Evolutionary conservation across 345 rosid species (phyloP).

Genomic region (Pistacia atlantica): DNA sequence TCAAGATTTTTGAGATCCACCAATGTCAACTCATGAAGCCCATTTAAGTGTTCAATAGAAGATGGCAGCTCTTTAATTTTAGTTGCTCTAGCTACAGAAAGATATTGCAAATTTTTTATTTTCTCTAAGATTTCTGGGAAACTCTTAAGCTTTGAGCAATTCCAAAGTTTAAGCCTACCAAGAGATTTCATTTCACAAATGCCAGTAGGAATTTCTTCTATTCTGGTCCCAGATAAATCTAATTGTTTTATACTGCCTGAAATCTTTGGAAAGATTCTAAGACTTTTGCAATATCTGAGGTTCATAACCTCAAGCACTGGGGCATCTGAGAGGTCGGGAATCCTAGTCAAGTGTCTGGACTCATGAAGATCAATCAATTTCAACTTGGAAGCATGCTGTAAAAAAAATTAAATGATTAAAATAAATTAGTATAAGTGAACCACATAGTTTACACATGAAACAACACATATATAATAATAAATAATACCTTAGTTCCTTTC

Average conservation of each 20-base stretch:
- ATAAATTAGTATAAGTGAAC: not conserved
- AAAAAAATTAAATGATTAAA: not conserved
- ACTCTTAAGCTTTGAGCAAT: not conserved
- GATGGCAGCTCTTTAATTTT: not conserved
- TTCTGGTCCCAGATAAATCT: not conserved
- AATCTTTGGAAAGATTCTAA: not conserved
- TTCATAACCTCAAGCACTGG: constrained; percentile 26
- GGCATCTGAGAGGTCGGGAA: constrained; percentile 33
- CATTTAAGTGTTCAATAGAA: not conserved
- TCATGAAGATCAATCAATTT: constrained; percentile 26
- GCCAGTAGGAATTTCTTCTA: not conserved
- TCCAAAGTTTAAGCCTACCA: not conserved
- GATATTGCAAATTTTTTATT: not conserved
- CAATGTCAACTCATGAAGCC: not conserved
- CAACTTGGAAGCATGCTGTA: not conserved
- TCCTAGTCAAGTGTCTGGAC: constrained; percentile 15
- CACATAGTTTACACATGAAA: not conserved
- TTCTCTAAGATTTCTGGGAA: constrained; percentile 1
- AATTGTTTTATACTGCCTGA: not conserved
- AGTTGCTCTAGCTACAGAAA: not conserved
- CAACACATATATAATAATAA: not conserved
- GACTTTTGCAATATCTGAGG: constrained; percentile 30
- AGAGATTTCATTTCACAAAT: constrained; percentile 20
- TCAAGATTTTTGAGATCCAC: not conserved
- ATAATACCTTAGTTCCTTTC: not conserved